Evolutionary conservation across 305 asterid species (phyloP), one percentile per base, ranked within the genome.

Genomic region (Solanum hybrid): DNA sequence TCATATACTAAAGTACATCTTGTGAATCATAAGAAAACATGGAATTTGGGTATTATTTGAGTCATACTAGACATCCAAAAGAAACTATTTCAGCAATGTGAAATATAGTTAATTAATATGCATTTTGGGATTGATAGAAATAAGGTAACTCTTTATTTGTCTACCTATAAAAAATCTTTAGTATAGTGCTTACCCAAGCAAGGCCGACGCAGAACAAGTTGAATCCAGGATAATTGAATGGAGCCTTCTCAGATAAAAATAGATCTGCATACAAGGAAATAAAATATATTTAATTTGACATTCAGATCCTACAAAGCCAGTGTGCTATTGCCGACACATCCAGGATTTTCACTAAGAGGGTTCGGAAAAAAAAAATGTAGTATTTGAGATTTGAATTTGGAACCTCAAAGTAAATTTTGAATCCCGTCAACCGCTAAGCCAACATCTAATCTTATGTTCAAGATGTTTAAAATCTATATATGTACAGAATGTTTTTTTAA

Each of bases 181-280:
- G 22, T 14, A 8, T n/a, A 35, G 51, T 87, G 39, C 89, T 87
- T 57, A 87, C 89, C 89, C 89, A 87, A 87, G 89, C 85, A 87
- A 87, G 67, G 75, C 86, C 86, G 24, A 87, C 89, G 46, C 89
- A 87, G 39, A 87, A 87, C 39, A 75, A 73, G 79, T 57, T 74
- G 61, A 87, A 87, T 67, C 89, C 86, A 20, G 81, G 86, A 75
- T 87, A 75, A 73, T 76, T 33, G 79, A 89, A 81, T 57, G 90
- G 90, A 33, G 90, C 88, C 61, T 61, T 34, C 64, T 89, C 83
- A 16, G 90, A 89, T 67, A 81, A 86, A 75, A 81, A 89, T 46
- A 89, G 14, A 37, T 86, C 90, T 89, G 36, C 28, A 79, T 37
- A 86, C 35, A 36, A n/a, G 18, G 73, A 82, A 82, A 42, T 8